These are phyloP conservation scores for Plasmodium gallinaceum DNA, from an alignment of 169 alveolate species.

Conservation along the genomic window DNA sequence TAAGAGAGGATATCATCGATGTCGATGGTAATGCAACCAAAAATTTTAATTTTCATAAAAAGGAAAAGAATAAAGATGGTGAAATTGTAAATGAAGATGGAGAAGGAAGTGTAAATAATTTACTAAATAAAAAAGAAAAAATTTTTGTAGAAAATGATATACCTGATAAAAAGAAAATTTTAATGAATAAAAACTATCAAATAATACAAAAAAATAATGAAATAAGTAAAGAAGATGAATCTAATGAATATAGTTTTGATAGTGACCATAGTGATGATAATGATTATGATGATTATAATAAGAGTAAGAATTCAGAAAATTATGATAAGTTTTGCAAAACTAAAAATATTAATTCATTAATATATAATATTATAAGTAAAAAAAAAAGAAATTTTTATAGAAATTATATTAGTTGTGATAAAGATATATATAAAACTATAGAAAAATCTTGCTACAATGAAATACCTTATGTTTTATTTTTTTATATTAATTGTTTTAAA, in stretches of 20 bases:
- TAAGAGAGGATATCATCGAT: slow-evolving; percentile 2
- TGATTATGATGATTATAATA: neutral
- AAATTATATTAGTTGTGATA: slow-evolving; percentile 70
- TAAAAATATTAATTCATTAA: slow-evolving; percentile 20
- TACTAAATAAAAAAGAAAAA: neutral
- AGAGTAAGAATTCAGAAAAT: slow-evolving; percentile 62
- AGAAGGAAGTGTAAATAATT: neutral
- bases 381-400: slow-evolving; percentile 46
- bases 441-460: slow-evolving; percentile 87
- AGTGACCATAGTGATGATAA: neutral
- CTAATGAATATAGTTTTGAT: slow-evolving; percentile 16
- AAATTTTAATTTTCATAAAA: neutral
- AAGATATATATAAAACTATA: slow-evolving; percentile 86
- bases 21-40: neutral
- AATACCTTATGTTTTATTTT: slow-evolving; percentile 90
- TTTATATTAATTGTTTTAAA: slow-evolving; percentile 88
- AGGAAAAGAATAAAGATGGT: neutral
- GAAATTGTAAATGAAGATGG: neutral
- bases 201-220: neutral
- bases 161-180: neutral
- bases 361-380: slow-evolving; percentile 10
- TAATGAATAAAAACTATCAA: neutral
- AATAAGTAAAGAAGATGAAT: slow-evolving; percentile 28
- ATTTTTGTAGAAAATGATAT: neutral
- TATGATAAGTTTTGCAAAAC: slow-evolving; percentile 32